These are phyloP conservation scores for Zalerion maritima DNA, from an alignment of 495 filamentous ascomycete species.

Conservation along the genomic window DNA sequence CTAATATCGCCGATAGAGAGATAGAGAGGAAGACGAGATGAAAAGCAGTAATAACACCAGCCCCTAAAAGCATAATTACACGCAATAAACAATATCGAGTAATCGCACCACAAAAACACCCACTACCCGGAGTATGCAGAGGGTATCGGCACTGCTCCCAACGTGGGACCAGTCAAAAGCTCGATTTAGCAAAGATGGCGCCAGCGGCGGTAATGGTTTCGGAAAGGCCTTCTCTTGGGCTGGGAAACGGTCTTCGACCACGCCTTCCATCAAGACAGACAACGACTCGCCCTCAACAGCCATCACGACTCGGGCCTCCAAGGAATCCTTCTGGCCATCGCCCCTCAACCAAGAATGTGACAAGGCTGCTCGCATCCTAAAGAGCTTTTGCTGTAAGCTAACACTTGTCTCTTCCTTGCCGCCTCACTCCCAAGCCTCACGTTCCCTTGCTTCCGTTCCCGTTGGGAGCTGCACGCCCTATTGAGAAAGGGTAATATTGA, in stretches of 20 bases:
- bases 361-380: constrained; percentile 68
- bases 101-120: too few relatives aligned
- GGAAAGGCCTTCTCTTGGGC: constrained; percentile 33
- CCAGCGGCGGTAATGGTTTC: constrained; percentile 15
- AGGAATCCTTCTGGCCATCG: constrained; percentile 70
- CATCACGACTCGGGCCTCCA: constrained; percentile 36
- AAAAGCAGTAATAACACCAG: too few relatives aligned
- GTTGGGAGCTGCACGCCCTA: not conserved
- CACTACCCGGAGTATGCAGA: too few relatives aligned
- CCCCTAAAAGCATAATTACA: too few relatives aligned
- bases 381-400: constrained; percentile 3
- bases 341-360: constrained; percentile 71
- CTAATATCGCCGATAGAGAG: too few relatives aligned
- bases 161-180: constrained; percentile 31
- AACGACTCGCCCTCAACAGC: constrained; percentile 32
- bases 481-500: too few relatives aligned
- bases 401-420: not conserved
- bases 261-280: constrained; percentile 19
- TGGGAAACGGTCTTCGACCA: constrained; percentile 27
- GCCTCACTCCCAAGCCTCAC: not conserved
- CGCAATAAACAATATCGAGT: too few relatives aligned
- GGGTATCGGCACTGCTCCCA: constrained; percentile 35
- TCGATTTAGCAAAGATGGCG: constrained; percentile 10
- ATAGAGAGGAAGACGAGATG: too few relatives aligned
- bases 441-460: not conserved